phyloP scores from a whole-genome alignment of 1,284 basidiomycete genomes.

The Entoloma clypeatum region DNA sequence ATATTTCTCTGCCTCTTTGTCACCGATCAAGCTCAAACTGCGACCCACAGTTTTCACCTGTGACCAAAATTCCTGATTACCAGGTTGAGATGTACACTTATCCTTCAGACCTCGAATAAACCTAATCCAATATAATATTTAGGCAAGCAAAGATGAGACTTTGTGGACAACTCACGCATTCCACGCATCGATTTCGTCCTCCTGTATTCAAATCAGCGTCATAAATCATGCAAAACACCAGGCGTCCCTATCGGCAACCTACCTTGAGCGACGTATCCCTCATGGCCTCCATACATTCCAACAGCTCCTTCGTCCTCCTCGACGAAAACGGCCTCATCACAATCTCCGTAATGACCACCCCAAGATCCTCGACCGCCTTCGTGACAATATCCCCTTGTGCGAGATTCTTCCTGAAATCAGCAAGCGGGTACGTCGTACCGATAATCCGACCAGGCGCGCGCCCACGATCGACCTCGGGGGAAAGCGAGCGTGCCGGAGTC shows the following conservation, averaged over 20 bases:
- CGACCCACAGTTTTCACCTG: constrained; percentile 49
- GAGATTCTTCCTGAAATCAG: constrained; percentile 72
- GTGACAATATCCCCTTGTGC: constrained; percentile 71
- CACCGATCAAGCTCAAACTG: constrained; percentile 57
- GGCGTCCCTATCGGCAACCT: constrained; percentile 21
- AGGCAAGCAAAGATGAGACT: neutral
- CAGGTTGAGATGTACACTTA: constrained; percentile 48
- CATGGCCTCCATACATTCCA: constrained; percentile 69
- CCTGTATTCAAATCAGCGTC: constrained; percentile 33
- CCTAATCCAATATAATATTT: constrained; percentile 29
- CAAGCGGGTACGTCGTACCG: constrained; percentile 67
- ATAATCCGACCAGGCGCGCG: constrained; percentile 64
- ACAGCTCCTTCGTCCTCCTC: constrained; percentile 61
- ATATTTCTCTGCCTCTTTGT: constrained; percentile 52
- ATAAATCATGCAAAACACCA: neutral
- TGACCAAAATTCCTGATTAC: constrained; percentile 65
- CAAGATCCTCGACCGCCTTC: constrained; percentile 80
- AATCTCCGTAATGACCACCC: constrained; percentile 66
- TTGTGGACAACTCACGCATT: constrained; percentile 49
- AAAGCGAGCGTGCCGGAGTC: constrained; percentile 50
- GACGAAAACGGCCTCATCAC: constrained; percentile 65
- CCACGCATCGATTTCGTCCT: constrained; percentile 78
- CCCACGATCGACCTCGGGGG: constrained; percentile 47
- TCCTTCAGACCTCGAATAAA: constrained; percentile 57
- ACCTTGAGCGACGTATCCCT: constrained; percentile 64